phyloP scores from a whole-genome alignment of 306 rosid genomes.

The Luffa acutangula region DNA sequence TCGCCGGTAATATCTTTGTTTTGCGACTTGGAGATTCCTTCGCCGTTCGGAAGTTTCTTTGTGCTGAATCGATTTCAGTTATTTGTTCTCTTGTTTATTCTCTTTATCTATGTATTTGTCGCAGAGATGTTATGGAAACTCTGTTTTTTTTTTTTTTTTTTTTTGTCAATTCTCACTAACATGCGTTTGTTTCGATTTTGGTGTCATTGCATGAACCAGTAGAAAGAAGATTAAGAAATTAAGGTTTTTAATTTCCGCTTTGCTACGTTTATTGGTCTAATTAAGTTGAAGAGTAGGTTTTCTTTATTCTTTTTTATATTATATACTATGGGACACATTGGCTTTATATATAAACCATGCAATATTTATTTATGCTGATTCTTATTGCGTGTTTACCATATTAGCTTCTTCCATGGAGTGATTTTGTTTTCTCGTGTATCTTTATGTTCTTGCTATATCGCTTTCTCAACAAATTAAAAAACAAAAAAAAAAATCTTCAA shows the following conservation, averaged over 20 bases:
- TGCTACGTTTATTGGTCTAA: background rate
- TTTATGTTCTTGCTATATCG: background rate
- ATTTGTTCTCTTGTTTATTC: background rate
- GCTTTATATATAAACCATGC: background rate
- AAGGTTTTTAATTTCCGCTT: background rate
- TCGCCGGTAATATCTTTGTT: background rate
- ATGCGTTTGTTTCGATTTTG: background rate
- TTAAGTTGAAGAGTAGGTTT: background rate
- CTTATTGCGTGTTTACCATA: background rate
- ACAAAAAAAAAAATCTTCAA: background rate
- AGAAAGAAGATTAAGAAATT: background rate
- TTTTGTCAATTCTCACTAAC: background rate
- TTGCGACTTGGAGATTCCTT: background rate
- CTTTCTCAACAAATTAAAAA: background rate
- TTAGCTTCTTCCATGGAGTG: background rate
- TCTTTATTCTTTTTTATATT: background rate
- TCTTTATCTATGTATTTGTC: background rate
- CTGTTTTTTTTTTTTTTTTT: background rate
- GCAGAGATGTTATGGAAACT: background rate
- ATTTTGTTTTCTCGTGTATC: background rate
- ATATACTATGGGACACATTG: background rate
- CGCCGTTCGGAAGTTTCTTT: background rate
- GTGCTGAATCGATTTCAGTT: background rate
- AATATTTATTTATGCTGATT: background rate
- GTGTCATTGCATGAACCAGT: background rate